Percentiles rank a stretch among this genome's conserved stretches.
Conservation (phyloP, 495 filamentous ascomycete species). For the Penicillium chermesinum region DNA sequence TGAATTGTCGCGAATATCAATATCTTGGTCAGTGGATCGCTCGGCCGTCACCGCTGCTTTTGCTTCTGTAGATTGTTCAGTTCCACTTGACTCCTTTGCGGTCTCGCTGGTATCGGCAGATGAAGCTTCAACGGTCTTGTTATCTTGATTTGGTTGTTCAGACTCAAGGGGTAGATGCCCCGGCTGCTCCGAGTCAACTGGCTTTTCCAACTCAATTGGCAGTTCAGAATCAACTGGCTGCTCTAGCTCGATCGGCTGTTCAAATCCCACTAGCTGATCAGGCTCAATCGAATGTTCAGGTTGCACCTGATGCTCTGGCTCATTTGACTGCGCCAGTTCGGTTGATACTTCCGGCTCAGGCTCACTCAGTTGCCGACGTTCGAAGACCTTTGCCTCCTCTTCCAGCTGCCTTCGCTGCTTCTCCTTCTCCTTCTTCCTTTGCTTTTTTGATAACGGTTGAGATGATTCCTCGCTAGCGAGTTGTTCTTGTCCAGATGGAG, state of each 20-base stretch:
- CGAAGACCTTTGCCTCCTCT: background rate
- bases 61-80: no score
- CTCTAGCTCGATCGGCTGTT: background rate
- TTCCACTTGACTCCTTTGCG: no score
- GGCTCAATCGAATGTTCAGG: background rate
- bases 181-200: no score
- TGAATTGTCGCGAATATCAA: no score
- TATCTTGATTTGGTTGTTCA: background rate
- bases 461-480: background rate
- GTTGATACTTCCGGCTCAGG: no score
- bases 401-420: conserved; percentile 10
- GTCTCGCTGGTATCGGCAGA: no score
- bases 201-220: background rate
- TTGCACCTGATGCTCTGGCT: background rate
- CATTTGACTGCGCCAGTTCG: no score
- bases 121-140: no score
- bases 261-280: background rate
- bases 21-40: no score
- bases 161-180: background rate
- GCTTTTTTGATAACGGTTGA: conserved; percentile 7
- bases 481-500: conserved; percentile 1
- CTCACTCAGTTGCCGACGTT: background rate
- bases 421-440: conserved; percentile 20
- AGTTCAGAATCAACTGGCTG: background rate
- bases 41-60: no score